These are phyloP conservation scores for Antrodiella citrinella DNA, from an alignment of 768 basidiomycete genomes.

Conservation along the genomic window DNA sequence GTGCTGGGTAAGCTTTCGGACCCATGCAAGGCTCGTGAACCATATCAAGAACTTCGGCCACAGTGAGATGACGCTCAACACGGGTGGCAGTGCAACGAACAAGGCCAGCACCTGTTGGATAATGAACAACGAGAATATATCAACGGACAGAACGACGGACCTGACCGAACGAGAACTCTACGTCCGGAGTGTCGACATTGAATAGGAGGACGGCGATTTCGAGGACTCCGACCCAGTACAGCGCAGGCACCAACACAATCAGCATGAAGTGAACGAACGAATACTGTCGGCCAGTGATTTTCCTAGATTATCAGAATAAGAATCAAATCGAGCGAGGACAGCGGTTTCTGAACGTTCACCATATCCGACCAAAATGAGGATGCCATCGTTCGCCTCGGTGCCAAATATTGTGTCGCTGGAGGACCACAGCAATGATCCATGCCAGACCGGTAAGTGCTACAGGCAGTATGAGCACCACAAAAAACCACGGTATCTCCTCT, in stretches of 20 bases:
- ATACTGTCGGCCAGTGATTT: background rate
- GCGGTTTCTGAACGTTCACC: too few species aligned
- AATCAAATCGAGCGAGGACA: background rate
- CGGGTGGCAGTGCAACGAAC: constrained; percentile 3
- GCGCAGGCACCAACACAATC: background rate
- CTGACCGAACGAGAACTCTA: constrained; percentile 1
- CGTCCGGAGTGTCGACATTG: background rate
- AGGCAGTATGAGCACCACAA: background rate
- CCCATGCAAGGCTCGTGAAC: background rate
- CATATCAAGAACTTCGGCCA: background rate
- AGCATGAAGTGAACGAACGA: constrained; percentile 3
- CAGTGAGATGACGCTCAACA: background rate
- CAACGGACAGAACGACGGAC: background rate
- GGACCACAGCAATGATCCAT: background rate
- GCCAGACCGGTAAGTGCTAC: background rate
- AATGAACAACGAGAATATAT: background rate
- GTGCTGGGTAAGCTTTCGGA: background rate
- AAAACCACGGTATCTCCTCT: background rate
- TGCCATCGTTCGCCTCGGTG: background rate
- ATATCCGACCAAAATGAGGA: background rate
- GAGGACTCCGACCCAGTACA: background rate
- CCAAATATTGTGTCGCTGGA: constrained; percentile 1
- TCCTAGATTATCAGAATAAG: background rate
- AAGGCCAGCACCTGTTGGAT: constrained; percentile 3
- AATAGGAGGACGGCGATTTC: background rate